Base-by-base conservation (phyloP, 202 grass and related monocot species). In the Panicum hallii region DNA sequence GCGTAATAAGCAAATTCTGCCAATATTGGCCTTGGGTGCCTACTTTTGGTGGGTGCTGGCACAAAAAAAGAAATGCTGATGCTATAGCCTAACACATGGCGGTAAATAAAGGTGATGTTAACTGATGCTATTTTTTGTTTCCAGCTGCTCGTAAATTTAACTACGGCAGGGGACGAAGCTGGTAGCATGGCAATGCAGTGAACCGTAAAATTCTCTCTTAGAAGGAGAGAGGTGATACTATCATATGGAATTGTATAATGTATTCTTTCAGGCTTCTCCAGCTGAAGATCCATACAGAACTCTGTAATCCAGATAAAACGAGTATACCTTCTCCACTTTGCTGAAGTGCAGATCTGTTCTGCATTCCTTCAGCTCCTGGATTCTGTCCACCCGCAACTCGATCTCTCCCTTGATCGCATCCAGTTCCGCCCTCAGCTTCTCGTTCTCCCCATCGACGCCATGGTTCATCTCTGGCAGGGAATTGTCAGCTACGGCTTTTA, bases 361-460 rank as follows among this genome's bases (percentile, higher is more conserved):
- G 34, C 74, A 45, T 50, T 87, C 79, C 79, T 93, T 84, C 23
- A 91, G 45, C 75, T 85, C 65, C 44, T 82, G 67, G 61, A 93
- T 91, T 81, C 78, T 78, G 11, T 83, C 81, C 55, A 62, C 70
- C 9, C 46, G 86, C 41, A 40, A 41, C 20, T 89, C 52, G 43
- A 93, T 67, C 79, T 94, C 88, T 48, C 79, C 79, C 1, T 43
- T 85, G 48, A 80, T 79, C 28, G 49, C 85, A 34, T 93, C 78
- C 11, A 94, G 76, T 54, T 86, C 71, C 22, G 11, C 23, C 17
- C 57, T 82, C 15, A 93, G 71, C 28, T 77, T 91, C 46, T 86
- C 58, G 72, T 90, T 97, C 81, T 94, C 89, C 32, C 89, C 82
- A 55, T 90, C 77, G 57, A 83, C 80, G 32, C 57, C 87, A 63